Percentiles rank a stretch among this genome's conserved stretches.
phyloP scores from a whole-genome alignment of 768 basidiomycete species.

The Leccinum imitatum region DNA sequence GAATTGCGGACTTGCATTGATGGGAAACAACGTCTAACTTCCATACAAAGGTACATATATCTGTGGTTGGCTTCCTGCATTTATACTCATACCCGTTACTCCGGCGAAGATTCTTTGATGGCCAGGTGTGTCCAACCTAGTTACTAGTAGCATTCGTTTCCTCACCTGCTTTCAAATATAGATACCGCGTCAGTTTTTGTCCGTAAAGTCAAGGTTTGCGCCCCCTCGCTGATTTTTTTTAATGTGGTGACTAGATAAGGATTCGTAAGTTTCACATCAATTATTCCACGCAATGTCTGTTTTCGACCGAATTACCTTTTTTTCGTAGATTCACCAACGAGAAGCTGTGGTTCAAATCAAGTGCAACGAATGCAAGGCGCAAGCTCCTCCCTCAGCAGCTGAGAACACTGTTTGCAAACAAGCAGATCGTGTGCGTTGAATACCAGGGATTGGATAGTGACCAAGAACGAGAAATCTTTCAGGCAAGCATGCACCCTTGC shows the following conservation, averaged over 20 bases:
- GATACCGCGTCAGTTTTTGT: constrained; percentile 42
- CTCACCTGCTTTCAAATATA: constrained; percentile 21
- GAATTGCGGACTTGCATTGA: constrained; percentile 60
- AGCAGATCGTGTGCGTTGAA: constrained; percentile 53
- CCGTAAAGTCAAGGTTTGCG: neutral
- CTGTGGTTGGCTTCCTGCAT: neutral
- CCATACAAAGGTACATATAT: constrained; percentile 50
- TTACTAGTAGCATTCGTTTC: neutral
- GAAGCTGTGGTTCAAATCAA: constrained; percentile 39
- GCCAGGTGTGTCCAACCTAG: constrained; percentile 41
- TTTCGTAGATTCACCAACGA: constrained; percentile 31
- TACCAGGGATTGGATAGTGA: constrained; percentile 48
- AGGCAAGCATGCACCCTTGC: constrained; percentile 33
- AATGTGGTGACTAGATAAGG: constrained; percentile 33
- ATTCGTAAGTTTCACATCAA: constrained; percentile 33
- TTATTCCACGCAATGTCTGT: neutral
- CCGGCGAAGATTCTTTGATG: constrained; percentile 49
- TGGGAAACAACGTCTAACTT: constrained; percentile 72
- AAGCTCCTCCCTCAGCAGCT: constrained; percentile 37
- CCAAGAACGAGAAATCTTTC: constrained; percentile 68
- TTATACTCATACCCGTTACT: neutral
- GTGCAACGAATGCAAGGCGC: constrained; percentile 17
- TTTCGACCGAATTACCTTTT: neutral
- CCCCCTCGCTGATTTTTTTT: constrained; percentile 7
- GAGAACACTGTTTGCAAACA: constrained; percentile 40